A percentile compares a stretch with the other conserved stretches of the same genome.
phyloP scores from a whole-genome alignment of 768 basidiomycete genomes.

The Nevesoporus exiguus region DNA sequence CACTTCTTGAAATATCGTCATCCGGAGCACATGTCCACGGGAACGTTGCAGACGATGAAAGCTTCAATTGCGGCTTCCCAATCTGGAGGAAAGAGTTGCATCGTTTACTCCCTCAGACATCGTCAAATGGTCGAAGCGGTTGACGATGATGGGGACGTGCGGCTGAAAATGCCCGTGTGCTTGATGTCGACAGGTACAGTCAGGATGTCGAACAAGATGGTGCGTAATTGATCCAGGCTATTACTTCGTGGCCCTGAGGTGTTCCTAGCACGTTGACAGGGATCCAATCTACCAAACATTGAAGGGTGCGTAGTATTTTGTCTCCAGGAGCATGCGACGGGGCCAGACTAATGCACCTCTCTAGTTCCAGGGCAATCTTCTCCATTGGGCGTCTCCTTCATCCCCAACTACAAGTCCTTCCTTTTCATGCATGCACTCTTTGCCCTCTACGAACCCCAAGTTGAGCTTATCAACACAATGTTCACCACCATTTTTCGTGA shows the following conservation, averaged over 20 bases:
- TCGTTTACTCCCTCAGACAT: constrained; percentile 22
- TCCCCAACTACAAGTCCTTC: constrained; percentile 20
- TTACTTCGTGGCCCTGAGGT: neutral
- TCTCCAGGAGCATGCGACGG: too few species aligned
- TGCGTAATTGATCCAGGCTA: neutral
- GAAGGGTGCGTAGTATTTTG: constrained; percentile 4
- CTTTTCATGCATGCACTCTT: constrained; percentile 24
- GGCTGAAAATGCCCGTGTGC: constrained; percentile 13
- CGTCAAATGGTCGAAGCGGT: constrained; percentile 10
- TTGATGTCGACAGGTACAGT: constrained; percentile 23
- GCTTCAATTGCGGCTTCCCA: constrained; percentile 8
- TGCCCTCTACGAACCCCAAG: constrained; percentile 18
- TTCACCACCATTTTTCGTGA: constrained; percentile 22
- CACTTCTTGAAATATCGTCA: constrained; percentile 22
- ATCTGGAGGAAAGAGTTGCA: constrained; percentile 16
- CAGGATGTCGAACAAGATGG: constrained; percentile 23
- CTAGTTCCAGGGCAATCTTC: constrained; percentile 17
- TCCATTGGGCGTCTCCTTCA: constrained; percentile 16
- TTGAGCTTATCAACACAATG: constrained; percentile 22
- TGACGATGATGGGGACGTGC: constrained; percentile 8
- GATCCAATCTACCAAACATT: constrained; percentile 6
- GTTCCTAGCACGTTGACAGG: constrained; percentile 12
- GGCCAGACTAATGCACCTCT: neutral
- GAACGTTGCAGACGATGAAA: constrained; percentile 10
- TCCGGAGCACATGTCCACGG: constrained; percentile 19